Evolutionary conservation across 257 asterid species (phyloP), one percentile per base, ranked within the genome.

Genomic region (Petunia axillaris): DNA sequence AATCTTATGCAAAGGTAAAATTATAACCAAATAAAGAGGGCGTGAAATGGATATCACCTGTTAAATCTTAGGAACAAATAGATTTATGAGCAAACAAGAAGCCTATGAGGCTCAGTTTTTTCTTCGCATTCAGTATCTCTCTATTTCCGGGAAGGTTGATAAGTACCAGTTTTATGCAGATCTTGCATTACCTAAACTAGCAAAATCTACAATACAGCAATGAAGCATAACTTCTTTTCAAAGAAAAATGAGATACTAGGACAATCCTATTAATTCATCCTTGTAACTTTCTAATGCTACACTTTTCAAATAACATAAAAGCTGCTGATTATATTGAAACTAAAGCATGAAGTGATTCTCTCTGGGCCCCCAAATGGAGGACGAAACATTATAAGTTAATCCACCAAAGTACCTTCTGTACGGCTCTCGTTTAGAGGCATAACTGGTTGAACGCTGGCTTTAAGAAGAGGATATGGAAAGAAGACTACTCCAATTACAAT

Each of bases 51-150:
- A 60, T 48, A 48, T 5, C 16, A 44, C 57, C 66, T 16, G 0
- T 44, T 44, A 44, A 68, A 68, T 68, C 40, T 68, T 68, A 62
- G 57, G 10, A 71, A 25, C 60, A 48, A 60, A 48, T 71, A 41
- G 25, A 35, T 44, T 25, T 39, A 71, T 71, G 44, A 71, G 60
- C 6, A 48, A 71, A 71, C 35, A 71, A 71, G 77, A 71, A 71
- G 77, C 44, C 77, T 10, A 5, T 60, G 35, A 71, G 60, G 48
- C 46, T 46, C 10, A 1, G 39, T 68, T 39, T 67, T 67, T 66
- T n/a, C 40, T 1, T 44, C 44, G 76, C 57, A 68, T 44, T 68
- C 55, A 44, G 76, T 68, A 44, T 44, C 52, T 68, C 16, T 68
- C 58, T 68, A n/a, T 68, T 66, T 68, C 16, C 9, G 40, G 76